Base-by-base conservation (phyloP, 2,329 filamentous ascomycete genomes). In the Colletotrichum simmondsii region DNA sequence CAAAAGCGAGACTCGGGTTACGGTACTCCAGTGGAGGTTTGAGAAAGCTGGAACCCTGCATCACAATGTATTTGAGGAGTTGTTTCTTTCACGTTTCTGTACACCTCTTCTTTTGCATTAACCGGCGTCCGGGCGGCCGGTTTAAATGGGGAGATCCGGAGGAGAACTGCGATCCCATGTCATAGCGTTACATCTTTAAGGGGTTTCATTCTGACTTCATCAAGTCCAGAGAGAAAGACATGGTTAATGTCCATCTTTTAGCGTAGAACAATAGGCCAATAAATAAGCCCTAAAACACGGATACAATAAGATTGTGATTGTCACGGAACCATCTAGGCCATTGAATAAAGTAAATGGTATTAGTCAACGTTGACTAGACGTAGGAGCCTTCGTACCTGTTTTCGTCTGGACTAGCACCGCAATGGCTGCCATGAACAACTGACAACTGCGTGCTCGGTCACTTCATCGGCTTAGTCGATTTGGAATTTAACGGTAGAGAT, bases 1-100 rank as follows among this genome's bases (percentile, higher is more conserved):
- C 73, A 65, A 28, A 78, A 77, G 67, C 62, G 67, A 66, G 74
- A 75, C 58, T 75, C 74, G 30, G 74, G 74, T 4, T 75, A 75
- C 32, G 72, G 68, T 19, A 75, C 74, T 28, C 72, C 74, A 26
- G 71, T 71, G 49, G 74, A 75, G 54, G 42, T 61, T 49, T 72
- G 49, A 68, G 16, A 42, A 42, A 19, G 42, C 37, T 52, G 19
- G 30, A 37, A 6, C 24, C 54, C 28, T 46, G 54, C n/a, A 73
- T 19, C 16, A 14, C 46, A 16, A 46, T 7, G 30, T 35, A 54
- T 12, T 54, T 42, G 37, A 19, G 37, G 37, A 2, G 37, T 7
- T 42, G 37, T 42, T 42, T 8, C 16, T 7, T 42, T 42, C 3
- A 16, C 14, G 14, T 42, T 42, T 42, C 37, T 42, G 16, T 42